A percentile compares a stretch with the other conserved stretches of the same genome.
Evolutionary conservation across 768 basidiomycete genomes (phyloP).

Genomic region (Suillus fuscotomentosus): DNA sequence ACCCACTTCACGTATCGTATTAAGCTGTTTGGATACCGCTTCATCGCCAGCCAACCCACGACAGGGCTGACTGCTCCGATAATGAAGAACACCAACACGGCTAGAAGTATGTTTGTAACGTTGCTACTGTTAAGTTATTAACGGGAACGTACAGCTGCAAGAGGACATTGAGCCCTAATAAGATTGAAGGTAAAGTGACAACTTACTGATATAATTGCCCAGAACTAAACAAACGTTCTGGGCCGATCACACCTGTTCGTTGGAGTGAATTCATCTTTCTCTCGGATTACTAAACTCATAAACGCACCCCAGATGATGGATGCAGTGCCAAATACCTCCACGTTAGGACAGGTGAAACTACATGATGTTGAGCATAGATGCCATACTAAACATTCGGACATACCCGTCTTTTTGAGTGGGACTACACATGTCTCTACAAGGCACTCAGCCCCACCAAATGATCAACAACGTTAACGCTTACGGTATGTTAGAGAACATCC

Average conservation of each 20-base stretch:
- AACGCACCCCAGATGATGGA: conserved; percentile 49
- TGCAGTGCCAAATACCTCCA: conserved; percentile 53
- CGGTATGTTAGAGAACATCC: conserved; percentile 64
- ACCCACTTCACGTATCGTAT: conserved; percentile 69
- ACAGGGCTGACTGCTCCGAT: conserved; percentile 68
- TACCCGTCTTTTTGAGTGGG: conserved; percentile 39
- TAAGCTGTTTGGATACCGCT: conserved; percentile 59
- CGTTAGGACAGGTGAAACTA: conserved; percentile 50
- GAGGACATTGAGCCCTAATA: conserved; percentile 16
- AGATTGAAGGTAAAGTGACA: background rate
- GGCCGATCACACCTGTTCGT: conserved; percentile 65
- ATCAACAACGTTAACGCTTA: conserved; percentile 26
- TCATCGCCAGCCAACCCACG: conserved; percentile 59
- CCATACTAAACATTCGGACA: background rate
- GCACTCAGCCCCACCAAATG: background rate
- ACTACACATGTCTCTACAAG: conserved; percentile 46
- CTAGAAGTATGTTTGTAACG: conserved; percentile 35
- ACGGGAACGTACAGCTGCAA: conserved; percentile 17
- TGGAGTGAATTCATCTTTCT: conserved; percentile 14
- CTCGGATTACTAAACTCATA: background rate
- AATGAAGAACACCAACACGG: conserved; percentile 69
- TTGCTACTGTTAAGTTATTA: background rate
- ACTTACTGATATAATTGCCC: conserved; percentile 61
- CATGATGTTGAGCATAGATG: background rate
- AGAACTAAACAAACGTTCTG: conserved; percentile 51